Conservation (phyloP, 1,139 yeast genomes). For the Scheffersomyces quercinus region DNA sequence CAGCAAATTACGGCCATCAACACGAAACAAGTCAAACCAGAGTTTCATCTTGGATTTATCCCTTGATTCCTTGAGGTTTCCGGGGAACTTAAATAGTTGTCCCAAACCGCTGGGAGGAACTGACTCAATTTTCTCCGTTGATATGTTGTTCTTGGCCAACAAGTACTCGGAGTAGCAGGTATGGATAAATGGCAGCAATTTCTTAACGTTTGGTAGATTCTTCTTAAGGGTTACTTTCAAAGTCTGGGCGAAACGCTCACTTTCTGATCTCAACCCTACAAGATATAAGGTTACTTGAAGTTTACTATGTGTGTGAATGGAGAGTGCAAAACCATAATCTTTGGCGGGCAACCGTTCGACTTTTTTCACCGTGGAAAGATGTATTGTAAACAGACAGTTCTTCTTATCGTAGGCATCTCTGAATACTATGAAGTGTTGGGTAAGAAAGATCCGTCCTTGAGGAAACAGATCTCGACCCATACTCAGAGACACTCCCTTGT, state of each 20-base stretch:
- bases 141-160: slow-evolving; percentile 57
- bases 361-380: slow-evolving; percentile 75
- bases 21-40: slow-evolving; percentile 88
- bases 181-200: slow-evolving; percentile 63
- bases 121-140: slow-evolving; percentile 44
- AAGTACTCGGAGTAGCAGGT: slow-evolving; percentile 87
- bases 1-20: slow-evolving; percentile 83
- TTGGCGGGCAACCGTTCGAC: slow-evolving; percentile 83
- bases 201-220: slow-evolving; percentile 63
- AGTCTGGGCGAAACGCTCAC: slow-evolving; percentile 76
- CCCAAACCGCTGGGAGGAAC: slow-evolving; percentile 88
- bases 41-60: slow-evolving; percentile 86
- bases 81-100: slow-evolving; percentile 80
- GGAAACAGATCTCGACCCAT: slow-evolving; percentile 15
- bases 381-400: slow-evolving; percentile 68
- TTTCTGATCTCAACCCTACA: slow-evolving; percentile 74
- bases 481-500: slow-evolving; percentile 22
- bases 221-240: slow-evolving; percentile 63
- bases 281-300: slow-evolving; percentile 66
- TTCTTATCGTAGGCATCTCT: slow-evolving; percentile 68
- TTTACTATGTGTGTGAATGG: slow-evolving; percentile 70
- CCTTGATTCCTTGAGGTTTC: slow-evolving; percentile 72
- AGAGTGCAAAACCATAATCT: slow-evolving; percentile 76
- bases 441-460: slow-evolving; percentile 65
- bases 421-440: slow-evolving; percentile 76